These are phyloP conservation scores for Cryphonectria nitschkei DNA, from an alignment of 2,329 filamentous ascomycete genomes.

Conservation along the genomic window DNA sequence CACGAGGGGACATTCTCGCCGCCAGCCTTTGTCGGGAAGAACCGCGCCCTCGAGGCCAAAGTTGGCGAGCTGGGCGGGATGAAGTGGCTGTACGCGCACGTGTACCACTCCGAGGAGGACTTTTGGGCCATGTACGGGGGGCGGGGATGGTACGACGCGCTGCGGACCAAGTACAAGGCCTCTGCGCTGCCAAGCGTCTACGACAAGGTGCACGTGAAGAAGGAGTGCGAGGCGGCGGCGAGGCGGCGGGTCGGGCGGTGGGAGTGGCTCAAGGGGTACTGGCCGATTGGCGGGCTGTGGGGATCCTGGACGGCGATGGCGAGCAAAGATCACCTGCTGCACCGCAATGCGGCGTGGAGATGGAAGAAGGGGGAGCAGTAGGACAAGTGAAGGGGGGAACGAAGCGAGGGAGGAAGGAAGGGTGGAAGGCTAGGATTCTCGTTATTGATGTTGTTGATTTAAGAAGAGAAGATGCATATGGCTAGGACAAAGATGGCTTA, in stretches of 20 bases:
- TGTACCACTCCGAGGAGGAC: slow-evolving; percentile 74
- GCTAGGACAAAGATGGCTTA: not conserved
- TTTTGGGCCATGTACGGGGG: slow-evolving; percentile 70
- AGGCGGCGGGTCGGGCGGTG: slow-evolving; percentile 43
- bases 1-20: slow-evolving; percentile 64
- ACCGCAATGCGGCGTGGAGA: slow-evolving; percentile 58
- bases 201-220: slow-evolving; percentile 65
- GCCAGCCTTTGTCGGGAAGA: slow-evolving; percentile 67
- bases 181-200: slow-evolving; percentile 66
- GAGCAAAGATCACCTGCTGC: slow-evolving; percentile 59
- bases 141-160: slow-evolving; percentile 61
- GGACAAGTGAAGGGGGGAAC: slow-evolving; percentile 1
- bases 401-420: not conserved
- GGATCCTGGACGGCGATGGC: slow-evolving; percentile 63
- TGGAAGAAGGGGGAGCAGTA: slow-evolving; percentile 41
- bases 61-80: slow-evolving; percentile 71
- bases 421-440: not conserved
- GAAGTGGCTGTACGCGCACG: slow-evolving; percentile 88
- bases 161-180: slow-evolving; percentile 67
- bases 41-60: slow-evolving; percentile 72
- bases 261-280: slow-evolving; percentile 51
- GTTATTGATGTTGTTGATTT: not conserved
- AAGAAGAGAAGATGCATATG: not conserved
- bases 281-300: slow-evolving; percentile 62
- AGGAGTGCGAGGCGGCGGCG: slow-evolving; percentile 40